phyloP scores from a whole-genome alignment of 495 filamentous ascomycete species.

The Penicillium coffeae region DNA sequence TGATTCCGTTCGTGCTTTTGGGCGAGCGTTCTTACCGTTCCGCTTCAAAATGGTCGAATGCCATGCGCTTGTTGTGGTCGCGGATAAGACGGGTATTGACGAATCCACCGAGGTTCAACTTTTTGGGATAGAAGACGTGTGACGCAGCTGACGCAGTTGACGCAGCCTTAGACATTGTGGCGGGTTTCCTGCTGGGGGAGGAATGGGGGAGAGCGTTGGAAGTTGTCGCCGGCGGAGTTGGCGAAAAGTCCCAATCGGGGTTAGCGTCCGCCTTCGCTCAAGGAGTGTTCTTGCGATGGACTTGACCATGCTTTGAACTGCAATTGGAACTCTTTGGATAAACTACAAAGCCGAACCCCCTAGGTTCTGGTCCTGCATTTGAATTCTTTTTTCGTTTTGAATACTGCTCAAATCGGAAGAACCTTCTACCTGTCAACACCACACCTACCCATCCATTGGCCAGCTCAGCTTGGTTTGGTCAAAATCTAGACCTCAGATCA shows the following conservation, averaged over 20 bases:
- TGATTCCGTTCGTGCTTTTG: background rate
- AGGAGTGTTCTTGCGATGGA: background rate
- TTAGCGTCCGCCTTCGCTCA: slow-evolving; percentile 21
- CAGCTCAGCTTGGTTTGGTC: too few relatives aligned
- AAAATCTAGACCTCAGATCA: too few relatives aligned
- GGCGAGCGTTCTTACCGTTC: slow-evolving; percentile 58
- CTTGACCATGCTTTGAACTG: too few relatives aligned
- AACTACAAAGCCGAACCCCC: too few relatives aligned
- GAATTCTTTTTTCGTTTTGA: too few relatives aligned
- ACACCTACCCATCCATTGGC: too few relatives aligned
- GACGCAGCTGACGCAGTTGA: background rate
- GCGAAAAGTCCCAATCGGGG: slow-evolving; percentile 29
- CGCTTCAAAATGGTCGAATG: slow-evolving; percentile 77
- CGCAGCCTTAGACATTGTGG: slow-evolving; percentile 38
- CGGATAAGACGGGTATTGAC: slow-evolving; percentile 79
- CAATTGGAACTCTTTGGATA: too few relatives aligned
- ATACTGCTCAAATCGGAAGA: too few relatives aligned
- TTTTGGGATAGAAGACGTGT: slow-evolving; percentile 73
- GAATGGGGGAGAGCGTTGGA: slow-evolving; percentile 2
- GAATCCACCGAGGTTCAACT: slow-evolving; percentile 80
- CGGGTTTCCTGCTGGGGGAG: slow-evolving; percentile 1
- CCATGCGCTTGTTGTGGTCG: slow-evolving; percentile 93
- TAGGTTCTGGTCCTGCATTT: too few relatives aligned
- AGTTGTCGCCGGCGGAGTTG: slow-evolving; percentile 16
- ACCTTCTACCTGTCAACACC: too few relatives aligned